phyloP scores from a whole-genome alignment of 768 basidiomycete genomes.

The Daedaleopsis nitida region DNA sequence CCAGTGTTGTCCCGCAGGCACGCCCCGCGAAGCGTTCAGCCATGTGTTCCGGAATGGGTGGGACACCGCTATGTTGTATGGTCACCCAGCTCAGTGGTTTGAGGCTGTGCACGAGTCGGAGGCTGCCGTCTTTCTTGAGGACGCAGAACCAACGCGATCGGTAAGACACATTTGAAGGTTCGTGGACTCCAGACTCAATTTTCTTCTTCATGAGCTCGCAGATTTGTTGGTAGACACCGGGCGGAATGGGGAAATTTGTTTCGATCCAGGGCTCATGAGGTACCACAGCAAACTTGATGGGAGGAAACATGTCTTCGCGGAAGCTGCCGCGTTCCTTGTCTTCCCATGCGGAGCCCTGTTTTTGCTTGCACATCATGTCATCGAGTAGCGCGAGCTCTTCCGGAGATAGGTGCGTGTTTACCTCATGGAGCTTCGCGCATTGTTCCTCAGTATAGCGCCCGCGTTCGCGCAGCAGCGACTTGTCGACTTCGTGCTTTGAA shows the following conservation, averaged over 20 bases:
- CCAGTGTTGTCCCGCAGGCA: slow-evolving; percentile 25
- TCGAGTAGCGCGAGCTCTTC: background rate
- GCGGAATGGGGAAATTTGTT: slow-evolving; percentile 31
- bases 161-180: slow-evolving; percentile 42
- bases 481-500: too few relatives aligned
- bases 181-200: slow-evolving; percentile 40
- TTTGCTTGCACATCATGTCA: background rate
- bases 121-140: slow-evolving; percentile 26
- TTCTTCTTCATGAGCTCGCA: slow-evolving; percentile 36
- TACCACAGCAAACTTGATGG: background rate
- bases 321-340: background rate
- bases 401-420: background rate
- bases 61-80: slow-evolving; percentile 16
- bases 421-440: background rate
- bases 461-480: too few relatives aligned
- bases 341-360: background rate
- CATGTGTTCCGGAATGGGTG: slow-evolving; percentile 18
- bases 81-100: slow-evolving; percentile 29
- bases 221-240: slow-evolving; percentile 32
- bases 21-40: slow-evolving; percentile 19
- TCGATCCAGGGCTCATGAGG: slow-evolving; percentile 24
- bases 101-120: slow-evolving; percentile 27
- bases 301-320: too few relatives aligned
- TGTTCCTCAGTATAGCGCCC: background rate
- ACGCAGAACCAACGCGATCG: slow-evolving; percentile 44